Conservation (phyloP, 495 filamentous ascomycete genomes). For the Talaromyces nanjingensis region DNA sequence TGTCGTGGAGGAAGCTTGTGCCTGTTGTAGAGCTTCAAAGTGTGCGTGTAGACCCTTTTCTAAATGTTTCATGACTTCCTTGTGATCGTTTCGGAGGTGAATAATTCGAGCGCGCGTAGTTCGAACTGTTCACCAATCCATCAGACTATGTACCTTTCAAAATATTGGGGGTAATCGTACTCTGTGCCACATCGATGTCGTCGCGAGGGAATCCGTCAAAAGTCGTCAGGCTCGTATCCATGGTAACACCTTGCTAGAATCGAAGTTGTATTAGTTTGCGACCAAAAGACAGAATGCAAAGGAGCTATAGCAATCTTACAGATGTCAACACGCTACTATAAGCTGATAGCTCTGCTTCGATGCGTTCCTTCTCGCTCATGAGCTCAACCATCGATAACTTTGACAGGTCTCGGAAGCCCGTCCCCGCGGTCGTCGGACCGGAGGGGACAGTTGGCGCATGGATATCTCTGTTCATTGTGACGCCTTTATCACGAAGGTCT, state of each 20-base stretch:
- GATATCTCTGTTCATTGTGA: constrained; percentile 58
- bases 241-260: constrained; percentile 77
- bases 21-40: constrained; percentile 34
- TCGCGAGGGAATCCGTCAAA: constrained; percentile 88
- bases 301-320: constrained; percentile 41
- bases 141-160: background rate
- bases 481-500: constrained; percentile 23
- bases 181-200: constrained; percentile 93
- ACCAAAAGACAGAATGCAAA: background rate
- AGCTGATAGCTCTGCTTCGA: constrained; percentile 80
- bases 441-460: constrained; percentile 71
- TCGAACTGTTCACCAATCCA: constrained; percentile 54
- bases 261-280: background rate
- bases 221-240: constrained; percentile 84
- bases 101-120: constrained; percentile 88
- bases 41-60: constrained; percentile 80
- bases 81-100: constrained; percentile 85
- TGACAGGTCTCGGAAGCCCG: constrained; percentile 45
- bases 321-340: constrained; percentile 81
- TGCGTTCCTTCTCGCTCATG: constrained; percentile 66
- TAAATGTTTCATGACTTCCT: constrained; percentile 72
- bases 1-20: constrained; percentile 17
- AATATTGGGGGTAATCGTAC: constrained; percentile 38
- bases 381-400: constrained; percentile 57
- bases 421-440: constrained; percentile 54